Evolutionary conservation across 2,329 filamentous ascomycete genomes (phyloP), one percentile per base, ranked within the genome.

Genomic region (Boeremia exigua): DNA sequence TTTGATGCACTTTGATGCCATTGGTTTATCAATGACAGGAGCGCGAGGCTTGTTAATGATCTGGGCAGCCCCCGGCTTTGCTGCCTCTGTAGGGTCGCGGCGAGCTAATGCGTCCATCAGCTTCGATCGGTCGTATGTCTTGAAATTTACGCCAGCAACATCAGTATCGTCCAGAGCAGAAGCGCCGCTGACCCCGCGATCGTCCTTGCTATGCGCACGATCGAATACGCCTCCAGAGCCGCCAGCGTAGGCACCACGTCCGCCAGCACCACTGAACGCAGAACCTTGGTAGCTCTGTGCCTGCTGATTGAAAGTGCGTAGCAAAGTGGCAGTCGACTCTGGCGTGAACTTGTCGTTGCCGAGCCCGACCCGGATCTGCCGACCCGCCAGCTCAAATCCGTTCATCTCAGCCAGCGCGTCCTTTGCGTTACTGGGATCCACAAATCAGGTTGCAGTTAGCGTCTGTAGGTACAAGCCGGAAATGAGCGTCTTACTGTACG

Each of bases 321-420:
- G 82, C 75, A 96, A 86, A 80, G 91, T 93, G 77, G 92, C 90
- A 78, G 92, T 96, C 79, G 92, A 95, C 81, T 98, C 95, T 73
- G 93, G 90, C 79, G 93, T 98, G 80, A 98, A 98, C 86, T 98
- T 98, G 90, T 99, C 95, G 82, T 97, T 99, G 79, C 95, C 95
- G 81, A 99, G 91, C 78, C 95, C 95, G 78, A 99, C 96, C 75
- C 95, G 92, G 77, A 99, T 98, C 62, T 93, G 92, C 75, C 95
- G 93, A 78, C 93, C 93, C 71, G 95, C 95, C 68, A 99, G 88
- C 79, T 98, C 95, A 80, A 98, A 99, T 63, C 94, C 93, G 79
- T 99, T 99, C 94, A 99, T 97, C 80, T 97, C 96, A 78, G 97
- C 92, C 62, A 99, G 83, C 59, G 95, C 96, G 77, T 96, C 91